Percentiles rank a stretch among this genome's conserved stretches.
Evolutionary conservation across 371 early-diverging fungal species (phyloP).

Genomic region (Mucor racemosus): DNA sequence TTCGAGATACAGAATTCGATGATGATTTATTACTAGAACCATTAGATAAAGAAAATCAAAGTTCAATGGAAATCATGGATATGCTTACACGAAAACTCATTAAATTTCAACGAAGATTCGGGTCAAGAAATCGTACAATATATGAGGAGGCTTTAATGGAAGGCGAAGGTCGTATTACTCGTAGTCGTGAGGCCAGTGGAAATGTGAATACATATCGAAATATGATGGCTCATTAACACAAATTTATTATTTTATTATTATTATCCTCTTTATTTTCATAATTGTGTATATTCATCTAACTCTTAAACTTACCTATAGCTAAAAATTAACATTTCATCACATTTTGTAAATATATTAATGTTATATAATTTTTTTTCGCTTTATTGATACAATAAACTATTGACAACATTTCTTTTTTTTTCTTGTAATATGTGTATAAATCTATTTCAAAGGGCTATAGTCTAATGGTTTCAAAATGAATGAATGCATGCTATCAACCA

Average conservation of each 20-base stretch:
- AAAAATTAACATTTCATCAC: neutral
- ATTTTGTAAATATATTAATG: constrained; percentile 1
- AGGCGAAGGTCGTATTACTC: constrained; percentile 31
- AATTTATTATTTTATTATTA: constrained; percentile 1
- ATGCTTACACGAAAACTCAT: constrained; percentile 48
- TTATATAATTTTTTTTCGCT: neutral
- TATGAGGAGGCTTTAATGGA: constrained; percentile 19
- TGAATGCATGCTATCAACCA: constrained; percentile 86
- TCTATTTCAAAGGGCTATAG: constrained; percentile 76
- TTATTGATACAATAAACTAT: constrained; percentile 6
- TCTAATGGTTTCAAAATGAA: constrained; percentile 81
- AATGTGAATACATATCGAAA: constrained; percentile 14
- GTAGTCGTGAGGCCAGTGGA: constrained; percentile 27
- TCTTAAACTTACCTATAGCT: neutral
- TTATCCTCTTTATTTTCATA: neutral
- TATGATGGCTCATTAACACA: constrained; percentile 20
- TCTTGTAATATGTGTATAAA: neutral
- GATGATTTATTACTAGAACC: constrained; percentile 14
- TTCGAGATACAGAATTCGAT: constrained; percentile 21
- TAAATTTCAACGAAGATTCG: constrained; percentile 49
- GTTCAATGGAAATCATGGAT: constrained; percentile 53
- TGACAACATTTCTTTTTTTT: neutral
- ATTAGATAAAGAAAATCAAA: constrained; percentile 17
- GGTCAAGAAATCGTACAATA: constrained; percentile 26
- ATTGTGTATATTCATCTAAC: neutral